Conservation (phyloP, 169 alveolate genomes). For the Plasmodium vinckei region DNA sequence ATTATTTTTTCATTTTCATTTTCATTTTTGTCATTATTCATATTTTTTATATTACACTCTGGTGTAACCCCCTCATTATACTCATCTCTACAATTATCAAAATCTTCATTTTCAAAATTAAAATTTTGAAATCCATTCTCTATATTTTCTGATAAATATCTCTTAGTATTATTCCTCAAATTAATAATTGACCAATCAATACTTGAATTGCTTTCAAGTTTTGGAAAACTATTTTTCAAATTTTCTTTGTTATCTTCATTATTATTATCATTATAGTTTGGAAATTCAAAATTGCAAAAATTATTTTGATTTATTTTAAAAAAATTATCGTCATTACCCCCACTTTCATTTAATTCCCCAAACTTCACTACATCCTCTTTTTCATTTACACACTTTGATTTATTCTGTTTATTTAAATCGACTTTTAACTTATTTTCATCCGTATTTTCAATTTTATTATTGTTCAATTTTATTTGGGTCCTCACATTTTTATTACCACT, state of each 20-base stretch:
- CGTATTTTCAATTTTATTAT: not conserved
- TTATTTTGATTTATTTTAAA: constrained; percentile 57
- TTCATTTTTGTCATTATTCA: no score
- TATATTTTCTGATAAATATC: not conserved
- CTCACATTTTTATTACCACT: constrained; percentile 3
- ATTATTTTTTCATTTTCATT: no score
- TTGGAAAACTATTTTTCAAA: not conserved
- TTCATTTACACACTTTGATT: not conserved
- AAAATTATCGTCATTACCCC: constrained; percentile 31
- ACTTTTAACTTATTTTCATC: not conserved
- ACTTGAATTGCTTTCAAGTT: not conserved
- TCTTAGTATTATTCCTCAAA: constrained; percentile 6
- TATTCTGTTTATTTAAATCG: not conserved
- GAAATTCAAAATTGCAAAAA: constrained; percentile 38
- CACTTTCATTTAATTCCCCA: not conserved
- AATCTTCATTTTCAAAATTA: not conserved
- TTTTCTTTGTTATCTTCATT: not conserved
- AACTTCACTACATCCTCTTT: not conserved
- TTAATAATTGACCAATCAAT: not conserved
- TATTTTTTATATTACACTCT: no score
- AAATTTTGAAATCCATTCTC: not conserved
- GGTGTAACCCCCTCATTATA: no score
- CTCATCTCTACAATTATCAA: not conserved
- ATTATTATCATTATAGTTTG: constrained; percentile 13
- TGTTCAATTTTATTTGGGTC: not conserved